Base-by-base conservation (phyloP, 768 basidiomycete species). In the Boletus subcaerulescens region DNA sequence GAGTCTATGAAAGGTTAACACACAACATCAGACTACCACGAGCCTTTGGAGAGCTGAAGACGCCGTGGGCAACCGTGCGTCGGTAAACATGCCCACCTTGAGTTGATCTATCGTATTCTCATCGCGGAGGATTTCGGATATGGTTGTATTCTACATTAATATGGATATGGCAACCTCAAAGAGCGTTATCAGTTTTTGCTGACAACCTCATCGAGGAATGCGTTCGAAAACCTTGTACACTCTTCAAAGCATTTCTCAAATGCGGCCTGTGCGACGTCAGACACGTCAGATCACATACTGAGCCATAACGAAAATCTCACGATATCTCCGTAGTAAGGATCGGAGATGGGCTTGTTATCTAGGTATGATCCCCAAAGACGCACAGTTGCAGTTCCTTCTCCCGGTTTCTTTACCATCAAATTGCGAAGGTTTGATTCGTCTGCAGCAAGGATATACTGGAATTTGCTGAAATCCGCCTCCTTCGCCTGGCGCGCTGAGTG, bases 11-110 rank as follows among this genome's bases (percentile, higher is more conserved):
- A 41, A 57, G 8, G n/a, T 32, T 63, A n/a, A 65, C 40, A 36
- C 33, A 45, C 22, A 14, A 17, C 39, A 35, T 32, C 58, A 92
- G 93, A 98, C 95, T 3, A 93, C 84, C 6, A 98, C 95, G 4
- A 87, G 91, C 53, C 80, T 98, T 22, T 98, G 95, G 95, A 87
- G 85, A 64, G 82, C 89, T 9, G 93, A 92, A 65, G 91, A 93
- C 64, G 90, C 90, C 8, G 74, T 89, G 48, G 83, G 84, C 43
- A 89, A 77, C 62, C 83, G 85, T 55, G 91, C 91, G n/a, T 81
- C 90, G 5, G 89, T 91, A 15, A 79, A 86, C 60, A 93, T 93
- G 91, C 91, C 91, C 36, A 93, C 89, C 24, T 82, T 89, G 65
- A 70, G 82, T 31, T 70, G 51, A 65, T 39, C 18, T 35, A 14